Evolutionary conservation across 2,329 filamentous ascomycete genomes (phyloP), one percentile per base, ranked within the genome.

Genomic region (Fusarium scirpi): DNA sequence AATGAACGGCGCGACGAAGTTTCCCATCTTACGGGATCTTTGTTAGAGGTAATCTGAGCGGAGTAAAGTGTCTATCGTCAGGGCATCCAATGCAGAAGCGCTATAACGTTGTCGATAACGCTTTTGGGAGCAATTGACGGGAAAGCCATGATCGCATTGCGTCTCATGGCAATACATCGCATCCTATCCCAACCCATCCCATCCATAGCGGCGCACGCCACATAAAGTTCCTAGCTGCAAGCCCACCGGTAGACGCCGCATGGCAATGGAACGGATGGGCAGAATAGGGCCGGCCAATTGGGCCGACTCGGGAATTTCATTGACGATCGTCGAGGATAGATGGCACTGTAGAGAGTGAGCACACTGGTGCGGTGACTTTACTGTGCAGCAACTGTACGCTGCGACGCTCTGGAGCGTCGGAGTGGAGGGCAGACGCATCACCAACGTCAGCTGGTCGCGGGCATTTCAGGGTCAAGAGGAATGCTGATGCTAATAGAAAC

Each of bases 221-320:
- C 34, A 38, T 38, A n/a, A 38, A 38, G 41, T 27, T 38, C 30
- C n/a, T 47, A 54, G 18, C 57, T 67, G 62, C 56, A 66, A 65
- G 57, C 58, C 58, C 45, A 32, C 62, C 65, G 62, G 55, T 60
- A 48, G 67, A 59, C 58, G 55, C 62, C 54, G 67, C 53, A 66
- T 58, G 29, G 56, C 48, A 27, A 57, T 52, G 43, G 45, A 65
- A 65, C 46, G 60, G 46, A 65, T 53, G 47, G 65, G 45, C 49
- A 52, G 54, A 69, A 64, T 75, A 75, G 62, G 62, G 70, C 73
- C 73, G 73, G 70, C 65, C 69, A 74, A 74, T 75, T 75, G 65
- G 70, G 71, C 74, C 74, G 68, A 75, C 58, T 68, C 68, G 62
- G 68, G 58, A 54, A 51, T 53, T 67, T 52, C 54, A 48, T 53